A percentile compares a stretch with the other conserved stretches of the same genome.
Conservation (phyloP, 139 green algal species). For the Coelastrella sp. region DNA sequence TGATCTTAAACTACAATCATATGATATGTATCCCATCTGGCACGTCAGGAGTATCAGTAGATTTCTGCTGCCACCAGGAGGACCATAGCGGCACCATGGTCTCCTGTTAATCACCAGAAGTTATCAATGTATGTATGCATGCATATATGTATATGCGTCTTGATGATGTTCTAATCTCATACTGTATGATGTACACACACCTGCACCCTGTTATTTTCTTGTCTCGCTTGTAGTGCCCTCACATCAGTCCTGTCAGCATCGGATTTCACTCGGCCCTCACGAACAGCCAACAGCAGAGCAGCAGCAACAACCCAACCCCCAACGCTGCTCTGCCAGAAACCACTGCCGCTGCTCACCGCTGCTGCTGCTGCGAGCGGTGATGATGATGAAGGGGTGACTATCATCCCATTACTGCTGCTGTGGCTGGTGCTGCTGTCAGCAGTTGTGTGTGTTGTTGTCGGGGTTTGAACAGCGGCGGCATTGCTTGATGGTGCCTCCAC, state of each 20-base stretch:
- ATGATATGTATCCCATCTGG: no score
- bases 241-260: constrained; percentile 58
- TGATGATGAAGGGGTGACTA: background rate
- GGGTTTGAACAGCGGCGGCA: no score
- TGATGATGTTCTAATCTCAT: no score
- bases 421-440: constrained; percentile 21
- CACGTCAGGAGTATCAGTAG: no score
- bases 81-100: no score
- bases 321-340: background rate
- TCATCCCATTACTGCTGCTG: background rate
- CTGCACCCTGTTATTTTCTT: constrained; percentile 44
- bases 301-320: constrained; percentile 60
- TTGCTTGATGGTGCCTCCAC: no score
- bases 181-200: background rate
- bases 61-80: no score
- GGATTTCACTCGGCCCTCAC: constrained; percentile 44
- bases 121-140: no score
- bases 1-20: no score
- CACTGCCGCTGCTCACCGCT: constrained; percentile 1
- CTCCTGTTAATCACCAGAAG: no score
- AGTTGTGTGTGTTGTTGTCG: no score
- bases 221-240: constrained; percentile 54
- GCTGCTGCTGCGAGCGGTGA: constrained; percentile 10
- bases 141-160: no score
- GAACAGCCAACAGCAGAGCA: constrained; percentile 57